A percentile compares a stretch with the other conserved stretches of the same genome.
phyloP scores from a whole-genome alignment of 1,284 basidiomycete species.

The Mrakiaceae sp. region DNA sequence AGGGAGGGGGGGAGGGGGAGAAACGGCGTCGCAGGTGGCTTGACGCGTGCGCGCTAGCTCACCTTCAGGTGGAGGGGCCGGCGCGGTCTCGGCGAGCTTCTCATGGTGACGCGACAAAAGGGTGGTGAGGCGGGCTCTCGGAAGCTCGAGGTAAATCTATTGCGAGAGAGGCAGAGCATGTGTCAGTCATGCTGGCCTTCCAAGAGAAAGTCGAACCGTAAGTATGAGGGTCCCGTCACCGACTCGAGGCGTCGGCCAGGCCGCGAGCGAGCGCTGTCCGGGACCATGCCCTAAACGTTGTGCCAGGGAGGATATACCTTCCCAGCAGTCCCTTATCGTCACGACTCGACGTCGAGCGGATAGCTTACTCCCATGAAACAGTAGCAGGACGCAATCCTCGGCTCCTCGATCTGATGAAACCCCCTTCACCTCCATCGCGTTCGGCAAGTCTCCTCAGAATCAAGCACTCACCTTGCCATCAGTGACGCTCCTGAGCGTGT shows the following conservation, averaged over 20 bases:
- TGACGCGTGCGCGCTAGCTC: conserved; percentile 1
- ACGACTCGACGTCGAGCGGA: no score
- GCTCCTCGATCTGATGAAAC: neutral
- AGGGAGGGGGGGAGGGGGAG: neutral
- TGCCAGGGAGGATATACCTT: no score
- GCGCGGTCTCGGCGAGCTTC: conserved; percentile 39
- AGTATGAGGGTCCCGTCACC: no score
- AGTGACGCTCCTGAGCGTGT: conserved; percentile 81
- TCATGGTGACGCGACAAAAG: conserved; percentile 76
- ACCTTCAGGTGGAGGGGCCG: conserved; percentile 26
- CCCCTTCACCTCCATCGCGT: neutral
- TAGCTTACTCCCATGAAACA: no score
- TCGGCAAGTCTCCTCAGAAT: neutral
- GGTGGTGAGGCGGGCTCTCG: conserved; percentile 84
- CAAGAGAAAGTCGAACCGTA: no score
- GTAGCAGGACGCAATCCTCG: no score
- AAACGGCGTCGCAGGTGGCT: neutral
- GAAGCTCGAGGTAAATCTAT: conserved; percentile 94
- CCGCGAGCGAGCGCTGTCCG: no score
- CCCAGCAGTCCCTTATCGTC: no score
- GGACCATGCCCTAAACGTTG: no score
- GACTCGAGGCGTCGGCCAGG: no score
- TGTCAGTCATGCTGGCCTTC: no score
- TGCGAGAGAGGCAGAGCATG: neutral
- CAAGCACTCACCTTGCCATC: conserved; percentile 72